Base-by-base conservation (phyloP, 2,329 filamentous ascomycete genomes). In the Nectriaceae sp. region DNA sequence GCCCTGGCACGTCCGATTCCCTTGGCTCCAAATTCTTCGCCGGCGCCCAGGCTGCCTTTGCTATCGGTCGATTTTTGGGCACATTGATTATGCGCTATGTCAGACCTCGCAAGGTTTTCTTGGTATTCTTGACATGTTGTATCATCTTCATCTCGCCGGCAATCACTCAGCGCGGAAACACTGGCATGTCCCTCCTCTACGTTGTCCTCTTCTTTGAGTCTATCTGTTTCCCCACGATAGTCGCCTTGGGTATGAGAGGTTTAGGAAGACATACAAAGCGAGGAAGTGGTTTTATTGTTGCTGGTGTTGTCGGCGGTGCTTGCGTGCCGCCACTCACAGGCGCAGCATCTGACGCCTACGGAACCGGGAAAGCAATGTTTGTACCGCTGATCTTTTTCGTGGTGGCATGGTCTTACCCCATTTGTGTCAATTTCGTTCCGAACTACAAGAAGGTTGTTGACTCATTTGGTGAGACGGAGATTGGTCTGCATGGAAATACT, bases 171-270 rank as follows among this genome's bases (percentile, higher is more conserved):
- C 56, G 66, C 11, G 74, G 70, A n/a, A 72, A 75, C 54, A 66
- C 66, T 0, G 78, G 78, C 38, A 70, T 83, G 52, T 72, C 76
- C 4, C 83, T 90, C 75, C 77, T 90, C 22, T 88, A 83, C 66
- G 53, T 88, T 10, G 82, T 85, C 5, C 75, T 91, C 20, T 90
- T 92, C 74, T 92, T 92, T 68, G 89, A 90, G 69, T 86, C 82
- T 4, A 87, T 90, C 62, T 88, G 85, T 67, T 93, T 92, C 74
- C 88, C 89, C 0, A 91, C 88, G 16, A 90, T 93, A 61, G 83
- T 93, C 22, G 87, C 88, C 4, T 75, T 92, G 3, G 87, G 87
- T 8, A 89, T 90, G 74, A 80, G 87, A 19, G 88, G 87, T 2
- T 76, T 91, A 1, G 89, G 89, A 5, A 80, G 84, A 16, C 85